Percentiles rank a stretch among this genome's conserved stretches.
Conservation (phyloP, 2,329 filamentous ascomycete species). For the Cordyceps javanica region DNA sequence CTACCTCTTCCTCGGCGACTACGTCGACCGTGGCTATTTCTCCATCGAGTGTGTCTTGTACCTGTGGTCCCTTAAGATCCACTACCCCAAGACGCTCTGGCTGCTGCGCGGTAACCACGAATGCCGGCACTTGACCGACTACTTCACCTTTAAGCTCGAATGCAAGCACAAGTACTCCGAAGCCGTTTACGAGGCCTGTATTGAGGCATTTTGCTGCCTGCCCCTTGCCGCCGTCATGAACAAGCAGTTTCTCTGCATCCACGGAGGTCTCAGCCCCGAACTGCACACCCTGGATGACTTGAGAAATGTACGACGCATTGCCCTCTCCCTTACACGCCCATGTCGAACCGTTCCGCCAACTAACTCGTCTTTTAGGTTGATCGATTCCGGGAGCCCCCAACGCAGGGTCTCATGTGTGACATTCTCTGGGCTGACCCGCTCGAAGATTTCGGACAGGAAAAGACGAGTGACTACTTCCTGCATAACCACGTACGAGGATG, state of each 20-base stretch:
- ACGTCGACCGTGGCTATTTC: conserved; percentile 97
- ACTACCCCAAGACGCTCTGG: conserved; percentile 97
- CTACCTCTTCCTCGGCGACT: conserved; percentile 96
- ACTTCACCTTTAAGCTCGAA: conserved; percentile 99
- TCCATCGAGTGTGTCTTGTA: conserved; percentile 99
- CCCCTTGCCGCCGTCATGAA: conserved; percentile 98
- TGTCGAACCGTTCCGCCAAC: conserved; percentile 8
- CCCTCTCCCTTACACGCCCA: background rate
- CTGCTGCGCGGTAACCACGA: conserved; percentile 96
- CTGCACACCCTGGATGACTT: conserved; percentile 93
- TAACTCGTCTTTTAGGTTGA: conserved; percentile 56
- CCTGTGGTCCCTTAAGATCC: conserved; percentile 97
- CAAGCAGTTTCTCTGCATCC: conserved; percentile 98
- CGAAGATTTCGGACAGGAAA: conserved; percentile 98
- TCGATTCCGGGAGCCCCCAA: conserved; percentile 94
- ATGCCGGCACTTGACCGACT: conserved; percentile 96
- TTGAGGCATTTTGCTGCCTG: conserved; percentile 94
- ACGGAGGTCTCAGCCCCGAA: conserved; percentile 92
- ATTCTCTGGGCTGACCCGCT: conserved; percentile 98
- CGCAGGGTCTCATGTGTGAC: conserved; percentile 97
- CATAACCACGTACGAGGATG: conserved; percentile 98
- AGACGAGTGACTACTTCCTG: conserved; percentile 93
- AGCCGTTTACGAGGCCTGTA: conserved; percentile 91
- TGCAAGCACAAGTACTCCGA: conserved; percentile 99
- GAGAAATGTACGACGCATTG: conserved; percentile 58